phyloP scores from a whole-genome alignment of 169 alveolate genomes.

The Eimeria sp. region DNA sequence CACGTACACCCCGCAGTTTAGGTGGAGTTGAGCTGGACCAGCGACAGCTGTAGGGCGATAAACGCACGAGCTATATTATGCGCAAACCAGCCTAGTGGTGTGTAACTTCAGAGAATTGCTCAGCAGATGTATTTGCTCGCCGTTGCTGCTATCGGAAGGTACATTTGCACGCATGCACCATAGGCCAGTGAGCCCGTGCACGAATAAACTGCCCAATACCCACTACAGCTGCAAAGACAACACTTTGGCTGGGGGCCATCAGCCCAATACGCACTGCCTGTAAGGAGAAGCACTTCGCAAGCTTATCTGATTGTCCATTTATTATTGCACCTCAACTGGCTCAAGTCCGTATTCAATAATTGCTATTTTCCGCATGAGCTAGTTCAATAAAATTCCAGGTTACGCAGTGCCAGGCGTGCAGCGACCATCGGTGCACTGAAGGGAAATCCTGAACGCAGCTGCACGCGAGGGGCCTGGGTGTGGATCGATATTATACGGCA shows the following conservation, averaged over 20 bases:
- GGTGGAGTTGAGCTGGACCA: neutral
- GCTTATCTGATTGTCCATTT: neutral
- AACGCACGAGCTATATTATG: neutral
- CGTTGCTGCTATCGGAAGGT: neutral
- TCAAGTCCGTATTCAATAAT: neutral
- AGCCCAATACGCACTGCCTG: neutral
- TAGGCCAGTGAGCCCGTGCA: neutral
- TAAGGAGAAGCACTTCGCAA: neutral
- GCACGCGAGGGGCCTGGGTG: neutral
- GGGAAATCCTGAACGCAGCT: neutral
- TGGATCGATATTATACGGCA: neutral
- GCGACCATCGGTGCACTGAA: neutral
- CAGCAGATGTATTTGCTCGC: neutral
- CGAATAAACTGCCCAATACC: neutral
- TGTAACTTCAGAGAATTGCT: neutral
- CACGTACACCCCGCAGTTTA: neutral
- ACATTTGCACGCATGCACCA: neutral
- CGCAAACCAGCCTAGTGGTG: neutral
- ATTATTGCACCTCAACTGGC: neutral
- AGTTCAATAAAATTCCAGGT: neutral
- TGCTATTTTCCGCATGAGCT: neutral
- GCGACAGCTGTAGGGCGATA: neutral
- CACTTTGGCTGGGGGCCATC: neutral
- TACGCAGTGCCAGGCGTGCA: neutral
- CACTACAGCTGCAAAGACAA: neutral